phyloP scores from a whole-genome alignment of 768 basidiomycete genomes.

The Coprinopsis cinerea region DNA sequence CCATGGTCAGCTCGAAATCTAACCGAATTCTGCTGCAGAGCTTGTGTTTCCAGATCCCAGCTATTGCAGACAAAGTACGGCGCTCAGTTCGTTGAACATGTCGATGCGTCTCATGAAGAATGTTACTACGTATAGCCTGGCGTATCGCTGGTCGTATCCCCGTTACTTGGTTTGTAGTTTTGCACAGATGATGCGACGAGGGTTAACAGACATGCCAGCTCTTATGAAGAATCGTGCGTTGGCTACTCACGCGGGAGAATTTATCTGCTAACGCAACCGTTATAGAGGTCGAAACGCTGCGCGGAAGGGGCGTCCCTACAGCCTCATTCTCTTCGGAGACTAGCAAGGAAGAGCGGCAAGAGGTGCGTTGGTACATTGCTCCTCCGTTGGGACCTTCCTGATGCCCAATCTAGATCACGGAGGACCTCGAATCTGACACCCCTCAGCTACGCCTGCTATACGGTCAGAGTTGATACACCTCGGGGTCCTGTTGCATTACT shows the following conservation, averaged over 20 bases:
- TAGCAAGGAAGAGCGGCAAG: slow-evolving; percentile 40
- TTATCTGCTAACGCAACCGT: neutral
- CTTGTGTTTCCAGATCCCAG: slow-evolving; percentile 82
- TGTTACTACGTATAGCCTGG: slow-evolving; percentile 41
- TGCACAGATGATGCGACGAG: no score
- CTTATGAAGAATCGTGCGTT: slow-evolving; percentile 76
- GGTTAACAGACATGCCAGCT: no score
- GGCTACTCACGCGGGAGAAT: neutral
- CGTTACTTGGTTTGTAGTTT: slow-evolving; percentile 53
- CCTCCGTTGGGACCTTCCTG: no score
- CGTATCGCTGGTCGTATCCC: slow-evolving; percentile 71
- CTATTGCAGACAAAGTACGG: slow-evolving; percentile 59
- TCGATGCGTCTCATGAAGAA: neutral
- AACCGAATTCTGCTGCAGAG: slow-evolving; percentile 38
- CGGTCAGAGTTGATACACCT: slow-evolving; percentile 40
- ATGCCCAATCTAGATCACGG: slow-evolving; percentile 41
- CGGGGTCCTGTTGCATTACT: neutral
- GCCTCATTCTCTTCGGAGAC: slow-evolving; percentile 68
- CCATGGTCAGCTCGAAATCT: neutral
- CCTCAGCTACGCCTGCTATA: slow-evolving; percentile 64
- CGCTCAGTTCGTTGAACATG: neutral
- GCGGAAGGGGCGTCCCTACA: slow-evolving; percentile 47
- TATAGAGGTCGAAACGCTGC: slow-evolving; percentile 60
- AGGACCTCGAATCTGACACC: slow-evolving; percentile 54
- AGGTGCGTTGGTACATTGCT: slow-evolving; percentile 31